Evolutionary conservation across 768 basidiomycete species (phyloP), one percentile per base, ranked within the genome.

Genomic region (Phaffia australis): DNA sequence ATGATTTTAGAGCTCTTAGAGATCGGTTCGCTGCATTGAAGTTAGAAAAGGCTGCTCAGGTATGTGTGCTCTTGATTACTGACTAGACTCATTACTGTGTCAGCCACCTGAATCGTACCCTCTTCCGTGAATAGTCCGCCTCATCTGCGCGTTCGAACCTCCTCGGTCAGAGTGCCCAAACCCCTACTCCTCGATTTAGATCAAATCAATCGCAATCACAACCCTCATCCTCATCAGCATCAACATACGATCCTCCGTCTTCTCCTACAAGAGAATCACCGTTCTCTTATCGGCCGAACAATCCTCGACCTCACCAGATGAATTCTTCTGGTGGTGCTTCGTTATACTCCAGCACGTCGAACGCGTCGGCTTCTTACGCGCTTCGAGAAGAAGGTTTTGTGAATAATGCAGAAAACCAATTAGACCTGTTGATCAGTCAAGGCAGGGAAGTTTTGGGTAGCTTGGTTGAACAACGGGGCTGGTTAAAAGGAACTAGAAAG

Each of bases 341-440:
- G 77, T 81, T n/a, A 79, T 83, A 19, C 62, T 74, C 66, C 77
- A 83, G 70, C 77, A 82, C 69, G 79, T 82, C 62, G 79, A 80
- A 79, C 14, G 76, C 80, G 11, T 81, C 91, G 48, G 89, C 92
- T 69, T 81, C 83, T 54, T 84, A 88, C 60, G 91, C 91, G 0
- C 79, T 98, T 60, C 81, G 84, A 23, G 95, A 99, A 77, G 89
- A 97, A 75, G 82, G 84, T 1, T 98, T 97, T 74, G 80, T 97
- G 19, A 85, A 89, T 71, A 84, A 85, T 68, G 87, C 91, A 4
- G 87, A 92, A 65, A 79, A 81, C 25, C 81, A 84, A 56, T 79
- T 99, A 68, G 95, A 99, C 70, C 87, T 88, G 19, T 97, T 94
- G 74, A 78, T 99, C 58, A 85, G 88, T 0, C 94, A 98, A 75